A percentile compares a stretch with the other conserved stretches of the same genome.
phyloP scores from a whole-genome alignment of 2,329 filamentous ascomycete species.

The Fusarium duplospermum region DNA sequence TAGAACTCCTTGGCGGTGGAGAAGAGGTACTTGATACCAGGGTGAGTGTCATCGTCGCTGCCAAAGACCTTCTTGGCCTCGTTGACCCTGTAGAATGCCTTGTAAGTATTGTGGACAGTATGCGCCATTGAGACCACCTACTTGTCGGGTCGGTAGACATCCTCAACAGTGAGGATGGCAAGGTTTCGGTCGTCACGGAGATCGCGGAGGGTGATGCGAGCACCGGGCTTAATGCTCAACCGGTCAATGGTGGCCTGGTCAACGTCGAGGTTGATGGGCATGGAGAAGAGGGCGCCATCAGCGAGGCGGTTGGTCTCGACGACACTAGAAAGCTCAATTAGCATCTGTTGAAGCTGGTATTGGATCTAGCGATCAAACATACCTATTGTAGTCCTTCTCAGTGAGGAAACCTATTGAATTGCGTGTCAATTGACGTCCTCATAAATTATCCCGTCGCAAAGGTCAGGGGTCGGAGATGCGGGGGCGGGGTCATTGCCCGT shows the following conservation, averaged over 20 bases:
- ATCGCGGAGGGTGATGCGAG: slow-evolving; percentile 89
- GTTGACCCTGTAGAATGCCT: slow-evolving; percentile 69
- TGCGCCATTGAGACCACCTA: slow-evolving; percentile 57
- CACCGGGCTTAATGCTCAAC: slow-evolving; percentile 80
- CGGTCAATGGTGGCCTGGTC: slow-evolving; percentile 79
- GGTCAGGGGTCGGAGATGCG: slow-evolving; percentile 32
- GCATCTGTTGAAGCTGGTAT: neutral
- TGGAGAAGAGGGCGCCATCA: slow-evolving; percentile 92
- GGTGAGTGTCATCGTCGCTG: slow-evolving; percentile 88
- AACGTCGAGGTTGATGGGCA: slow-evolving; percentile 95
- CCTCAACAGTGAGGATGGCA: slow-evolving; percentile 94
- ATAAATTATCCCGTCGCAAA: slow-evolving; percentile 19
- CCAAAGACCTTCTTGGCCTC: slow-evolving; percentile 97
- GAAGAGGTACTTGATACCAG: slow-evolving; percentile 91
- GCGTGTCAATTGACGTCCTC: slow-evolving; percentile 25
- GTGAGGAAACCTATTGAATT: slow-evolving; percentile 85
- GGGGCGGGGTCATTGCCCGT: slow-evolving; percentile 39
- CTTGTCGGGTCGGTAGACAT: slow-evolving; percentile 97
- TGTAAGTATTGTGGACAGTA: slow-evolving; percentile 31
- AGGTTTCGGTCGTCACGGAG: slow-evolving; percentile 96
- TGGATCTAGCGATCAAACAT: slow-evolving; percentile 48
- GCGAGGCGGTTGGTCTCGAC: slow-evolving; percentile 88
- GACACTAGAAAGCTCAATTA: slow-evolving; percentile 70
- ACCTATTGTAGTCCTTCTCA: slow-evolving; percentile 96
- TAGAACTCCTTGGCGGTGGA: slow-evolving; percentile 87